These are phyloP conservation scores for Chamaecyparis obtusa DNA, from an alignment of 75 land plant species.

Conservation along the genomic window DNA sequence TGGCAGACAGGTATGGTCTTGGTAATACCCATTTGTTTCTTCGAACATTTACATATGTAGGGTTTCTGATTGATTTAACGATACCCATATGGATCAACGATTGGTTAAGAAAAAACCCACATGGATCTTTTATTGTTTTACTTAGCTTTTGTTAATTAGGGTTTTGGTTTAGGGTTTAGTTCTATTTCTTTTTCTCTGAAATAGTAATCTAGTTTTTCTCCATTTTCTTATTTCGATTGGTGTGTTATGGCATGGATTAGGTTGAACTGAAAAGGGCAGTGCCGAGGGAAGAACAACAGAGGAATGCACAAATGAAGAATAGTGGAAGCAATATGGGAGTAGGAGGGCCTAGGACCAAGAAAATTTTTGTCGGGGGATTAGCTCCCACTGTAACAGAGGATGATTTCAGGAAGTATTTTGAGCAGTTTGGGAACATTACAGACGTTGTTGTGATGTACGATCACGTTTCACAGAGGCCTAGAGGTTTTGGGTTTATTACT, in stretches of 20 bases:
- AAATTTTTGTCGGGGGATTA: conserved; percentile 57
- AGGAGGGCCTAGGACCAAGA: conserved; percentile 38
- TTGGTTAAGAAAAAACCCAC: background rate
- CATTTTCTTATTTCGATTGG: background rate
- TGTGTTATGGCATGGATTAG: background rate
- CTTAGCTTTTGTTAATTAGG: no score
- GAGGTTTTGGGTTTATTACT: conserved; percentile 54
- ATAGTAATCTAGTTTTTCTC: background rate
- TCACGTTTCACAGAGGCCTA: conserved; percentile 50
- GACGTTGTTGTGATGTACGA: conserved; percentile 61
- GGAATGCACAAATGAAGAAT: conserved; percentile 29
- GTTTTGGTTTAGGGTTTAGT: conserved; percentile 5
- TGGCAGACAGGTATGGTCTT: conserved; percentile 4
- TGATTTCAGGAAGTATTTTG: conserved; percentile 58
- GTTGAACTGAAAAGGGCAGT: conserved; percentile 59
- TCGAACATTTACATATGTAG: background rate
- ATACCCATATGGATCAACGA: background rate
- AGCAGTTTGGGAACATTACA: conserved; percentile 55
- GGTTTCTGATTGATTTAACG: background rate
- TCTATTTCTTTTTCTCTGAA: background rate
- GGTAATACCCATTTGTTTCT: background rate
- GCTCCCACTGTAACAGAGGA: conserved; percentile 48
- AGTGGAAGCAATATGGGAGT: conserved; percentile 28
- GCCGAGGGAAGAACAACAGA: conserved; percentile 60
- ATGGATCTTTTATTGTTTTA: background rate